A percentile compares a stretch with the other conserved stretches of the same genome.
Conservation (phyloP, 495 filamentous ascomycete species). For the Trichoderma parareesei region DNA sequence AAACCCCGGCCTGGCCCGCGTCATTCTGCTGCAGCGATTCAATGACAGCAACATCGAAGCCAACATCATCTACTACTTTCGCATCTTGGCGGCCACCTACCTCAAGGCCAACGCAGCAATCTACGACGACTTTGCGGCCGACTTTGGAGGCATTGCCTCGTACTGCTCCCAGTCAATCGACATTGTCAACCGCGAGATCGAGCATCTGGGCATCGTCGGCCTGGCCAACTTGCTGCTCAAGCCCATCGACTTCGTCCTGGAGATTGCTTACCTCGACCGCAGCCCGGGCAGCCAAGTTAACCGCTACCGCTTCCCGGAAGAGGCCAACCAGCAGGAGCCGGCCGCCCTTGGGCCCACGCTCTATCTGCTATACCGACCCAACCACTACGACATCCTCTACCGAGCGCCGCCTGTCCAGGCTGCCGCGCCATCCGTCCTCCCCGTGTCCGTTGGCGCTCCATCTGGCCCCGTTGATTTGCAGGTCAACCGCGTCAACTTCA, state of each 20-base stretch:
- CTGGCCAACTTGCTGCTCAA: conserved; percentile 74
- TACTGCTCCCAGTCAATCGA: conserved; percentile 69
- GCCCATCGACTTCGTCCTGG: conserved; percentile 68
- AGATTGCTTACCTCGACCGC: conserved; percentile 87
- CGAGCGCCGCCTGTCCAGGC: conserved; percentile 49
- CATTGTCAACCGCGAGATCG: conserved; percentile 72
- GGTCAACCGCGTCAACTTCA: conserved; percentile 40
- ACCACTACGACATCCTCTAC: conserved; percentile 95
- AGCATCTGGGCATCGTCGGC: conserved; percentile 72
- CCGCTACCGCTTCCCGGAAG: conserved; percentile 58
- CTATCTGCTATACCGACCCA: conserved; percentile 51
- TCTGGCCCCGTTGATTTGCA: conserved; percentile 37
- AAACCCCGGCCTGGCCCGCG: conserved; percentile 47
- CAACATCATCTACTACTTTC: conserved; percentile 56
- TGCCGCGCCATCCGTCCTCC: conserved; percentile 24
- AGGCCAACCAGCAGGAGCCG: conserved; percentile 41
- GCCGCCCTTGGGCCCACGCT: conserved; percentile 39
- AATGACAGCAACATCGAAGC: conserved; percentile 60
- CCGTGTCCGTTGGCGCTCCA: conserved; percentile 38
- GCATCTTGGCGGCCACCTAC: conserved; percentile 82
- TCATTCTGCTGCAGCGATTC: conserved; percentile 62
- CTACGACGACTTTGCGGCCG: conserved; percentile 63
- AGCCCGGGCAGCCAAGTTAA: conserved; percentile 75
- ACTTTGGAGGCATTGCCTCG: conserved; percentile 47
- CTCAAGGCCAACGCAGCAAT: conserved; percentile 63